Conservation (phyloP, 2,329 filamentous ascomycete genomes). For the Claviceps capensis region DNA sequence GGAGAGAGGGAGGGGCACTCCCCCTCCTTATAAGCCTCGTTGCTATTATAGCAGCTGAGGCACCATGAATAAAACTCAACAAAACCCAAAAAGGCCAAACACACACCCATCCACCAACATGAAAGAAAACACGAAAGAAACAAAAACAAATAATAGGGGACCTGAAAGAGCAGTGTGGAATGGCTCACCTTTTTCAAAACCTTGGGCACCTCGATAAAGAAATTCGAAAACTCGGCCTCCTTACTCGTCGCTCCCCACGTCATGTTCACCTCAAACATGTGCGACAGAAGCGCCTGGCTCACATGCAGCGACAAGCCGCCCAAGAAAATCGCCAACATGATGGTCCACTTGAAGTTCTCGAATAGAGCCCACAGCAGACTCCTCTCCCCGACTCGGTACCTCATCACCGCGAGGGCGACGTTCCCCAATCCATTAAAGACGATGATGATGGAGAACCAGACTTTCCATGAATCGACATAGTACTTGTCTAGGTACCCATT, state of each 20-base stretch:
- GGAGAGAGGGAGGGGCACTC: neutral
- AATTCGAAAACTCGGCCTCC: constrained; percentile 68
- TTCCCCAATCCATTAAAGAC: constrained; percentile 68
- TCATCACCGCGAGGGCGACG: constrained; percentile 55
- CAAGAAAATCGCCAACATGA: constrained; percentile 66
- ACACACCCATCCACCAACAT: too few relatives aligned
- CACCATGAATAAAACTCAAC: too few relatives aligned
- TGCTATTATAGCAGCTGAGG: too few relatives aligned
- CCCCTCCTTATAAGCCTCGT: too few relatives aligned
- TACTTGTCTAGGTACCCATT: constrained; percentile 69
- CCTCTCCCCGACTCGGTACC: constrained; percentile 56
- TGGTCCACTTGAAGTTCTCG: constrained; percentile 61
- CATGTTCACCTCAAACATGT: constrained; percentile 82
- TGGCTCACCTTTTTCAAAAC: constrained; percentile 59
- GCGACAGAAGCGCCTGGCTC: constrained; percentile 62
- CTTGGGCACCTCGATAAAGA: constrained; percentile 72
- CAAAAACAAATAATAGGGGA: neutral
- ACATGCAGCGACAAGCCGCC: constrained; percentile 72
- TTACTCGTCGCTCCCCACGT: constrained; percentile 75
- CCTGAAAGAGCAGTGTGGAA: constrained; percentile 5
- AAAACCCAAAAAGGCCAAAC: too few relatives aligned
- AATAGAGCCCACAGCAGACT: constrained; percentile 41
- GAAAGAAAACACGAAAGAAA: too few relatives aligned
- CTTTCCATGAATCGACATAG: constrained; percentile 65
- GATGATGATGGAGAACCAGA: constrained; percentile 69